Conservation (phyloP, 164 flowering plant genomes). For the Vitis amurensis region DNA sequence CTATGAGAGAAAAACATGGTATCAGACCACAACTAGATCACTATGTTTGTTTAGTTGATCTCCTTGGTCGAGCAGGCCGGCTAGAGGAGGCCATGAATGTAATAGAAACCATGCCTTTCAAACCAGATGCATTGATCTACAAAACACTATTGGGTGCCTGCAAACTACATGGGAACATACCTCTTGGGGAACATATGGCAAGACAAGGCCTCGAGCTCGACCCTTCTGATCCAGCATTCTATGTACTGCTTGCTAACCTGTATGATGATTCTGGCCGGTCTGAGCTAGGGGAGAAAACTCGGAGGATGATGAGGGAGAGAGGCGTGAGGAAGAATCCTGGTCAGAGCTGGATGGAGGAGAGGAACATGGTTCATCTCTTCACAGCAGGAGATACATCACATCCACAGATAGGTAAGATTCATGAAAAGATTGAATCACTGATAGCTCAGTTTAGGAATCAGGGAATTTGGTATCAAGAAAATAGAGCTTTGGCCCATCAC, state of each 20-base stretch:
- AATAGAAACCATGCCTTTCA: constrained; percentile 44
- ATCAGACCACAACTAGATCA: constrained; percentile 45
- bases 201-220: constrained; percentile 43
- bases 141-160: constrained; percentile 54
- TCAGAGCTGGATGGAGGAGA: constrained; percentile 46
- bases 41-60: constrained; percentile 56
- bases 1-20: constrained; percentile 32
- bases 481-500: constrained; percentile 27
- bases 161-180: constrained; percentile 41
- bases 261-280: constrained; percentile 42
- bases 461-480: constrained; percentile 21
- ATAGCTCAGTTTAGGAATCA: constrained; percentile 15
- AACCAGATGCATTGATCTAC: constrained; percentile 43
- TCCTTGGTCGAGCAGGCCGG: constrained; percentile 55
- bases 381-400: constrained; percentile 34
- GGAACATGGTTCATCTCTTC: constrained; percentile 36
- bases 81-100: constrained; percentile 49
- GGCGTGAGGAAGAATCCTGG: constrained; percentile 46
- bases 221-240: constrained; percentile 50
- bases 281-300: constrained; percentile 35
- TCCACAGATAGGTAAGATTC: constrained; percentile 34
- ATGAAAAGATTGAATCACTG: constrained; percentile 29
- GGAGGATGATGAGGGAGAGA: constrained; percentile 39
- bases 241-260: constrained; percentile 52
- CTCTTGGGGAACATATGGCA: constrained; percentile 59